Evolutionary conservation across 2,329 filamentous ascomycete genomes (phyloP), one percentile per base, ranked within the genome.

Genomic region (Fusarium sp.): DNA sequence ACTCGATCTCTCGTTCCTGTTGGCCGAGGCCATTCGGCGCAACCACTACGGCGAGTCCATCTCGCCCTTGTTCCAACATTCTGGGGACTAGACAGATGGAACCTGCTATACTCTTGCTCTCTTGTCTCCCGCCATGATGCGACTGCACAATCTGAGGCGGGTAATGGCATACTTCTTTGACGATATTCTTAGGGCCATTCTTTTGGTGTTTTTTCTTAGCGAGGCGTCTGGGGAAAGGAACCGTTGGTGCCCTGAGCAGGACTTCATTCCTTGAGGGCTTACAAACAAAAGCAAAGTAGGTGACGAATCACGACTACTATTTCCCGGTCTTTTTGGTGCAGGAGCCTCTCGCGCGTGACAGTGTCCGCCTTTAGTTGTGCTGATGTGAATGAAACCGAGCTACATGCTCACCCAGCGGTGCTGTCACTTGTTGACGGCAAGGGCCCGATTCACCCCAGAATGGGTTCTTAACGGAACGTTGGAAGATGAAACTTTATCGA

Each of bases 41-140:
- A 98, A 98, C 82, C 96, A 99, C 83, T 97, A 98, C 80, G 97
- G 97, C 83, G 96, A 98, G 86, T 92, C 93, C 74, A 93, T 94
- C 79, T 90, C 88, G 71, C 87, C 86, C 36, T 81, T 94, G 70
- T 95, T 94, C 83, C 92, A 93, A 81, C 91, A 92, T 76, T 89
- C 90, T 75, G 83, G 84, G 71, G 88, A 92, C 81, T 90, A 85
- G 83, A 73, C 63, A 62, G 67, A 61, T 33, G 71, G 40, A 62
- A 33, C 42, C 13, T 42, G 50, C 57, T 54, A 40, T 50, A 52
- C 63, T 57, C 57, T 60, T 68, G 40, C 66, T 64, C 52, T 61
- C 47, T 64, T 59, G 67, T 58, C 38, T 60, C 11, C 68, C 69
- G 70, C 57, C 65, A 71, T 50, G 56, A 63, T 64, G 62, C 27